Conservation (phyloP, 768 basidiomycete species). For the Podaxis sp. region DNA sequence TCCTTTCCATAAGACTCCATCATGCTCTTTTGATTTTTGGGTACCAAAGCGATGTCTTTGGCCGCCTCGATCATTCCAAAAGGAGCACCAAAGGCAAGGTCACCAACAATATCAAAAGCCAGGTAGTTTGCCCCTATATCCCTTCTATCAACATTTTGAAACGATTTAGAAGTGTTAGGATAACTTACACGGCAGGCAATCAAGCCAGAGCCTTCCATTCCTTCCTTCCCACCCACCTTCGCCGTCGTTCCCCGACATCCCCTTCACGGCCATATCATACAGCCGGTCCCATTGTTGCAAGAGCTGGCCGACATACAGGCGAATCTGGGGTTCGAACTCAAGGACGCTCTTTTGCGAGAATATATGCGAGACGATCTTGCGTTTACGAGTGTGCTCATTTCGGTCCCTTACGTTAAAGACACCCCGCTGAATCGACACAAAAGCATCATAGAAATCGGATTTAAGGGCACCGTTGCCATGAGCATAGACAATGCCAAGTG, state of each 20-base stretch:
- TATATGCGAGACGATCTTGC: conserved; percentile 87
- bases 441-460: conserved; percentile 75
- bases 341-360: conserved; percentile 84
- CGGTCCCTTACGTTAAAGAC: conserved; percentile 82
- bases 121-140: conserved; percentile 52
- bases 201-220: conserved; percentile 68
- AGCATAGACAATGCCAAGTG: conserved; percentile 73
- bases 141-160: conserved; percentile 7
- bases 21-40: conserved; percentile 51
- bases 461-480: conserved; percentile 85
- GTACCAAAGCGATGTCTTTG: conserved; percentile 71
- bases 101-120: conserved; percentile 75
- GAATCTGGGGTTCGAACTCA: conserved; percentile 83
- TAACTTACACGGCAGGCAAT: conserved; percentile 68
- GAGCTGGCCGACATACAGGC: conserved; percentile 56
- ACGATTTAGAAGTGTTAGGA: background rate
- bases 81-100: conserved; percentile 83
- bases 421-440: conserved; percentile 72
- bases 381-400: conserved; percentile 79
- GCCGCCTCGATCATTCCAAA: conserved; percentile 85
- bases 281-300: conserved; percentile 77
- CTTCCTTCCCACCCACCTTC: conserved; percentile 64
- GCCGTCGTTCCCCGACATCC: conserved; percentile 58
- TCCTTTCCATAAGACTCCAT: conserved; percentile 57
- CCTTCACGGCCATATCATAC: conserved; percentile 53